Evolutionary conservation across 2,329 filamentous ascomycete species (phyloP), one percentile per base, ranked within the genome.

Genomic region (Coniochaeta ligniaria): DNA sequence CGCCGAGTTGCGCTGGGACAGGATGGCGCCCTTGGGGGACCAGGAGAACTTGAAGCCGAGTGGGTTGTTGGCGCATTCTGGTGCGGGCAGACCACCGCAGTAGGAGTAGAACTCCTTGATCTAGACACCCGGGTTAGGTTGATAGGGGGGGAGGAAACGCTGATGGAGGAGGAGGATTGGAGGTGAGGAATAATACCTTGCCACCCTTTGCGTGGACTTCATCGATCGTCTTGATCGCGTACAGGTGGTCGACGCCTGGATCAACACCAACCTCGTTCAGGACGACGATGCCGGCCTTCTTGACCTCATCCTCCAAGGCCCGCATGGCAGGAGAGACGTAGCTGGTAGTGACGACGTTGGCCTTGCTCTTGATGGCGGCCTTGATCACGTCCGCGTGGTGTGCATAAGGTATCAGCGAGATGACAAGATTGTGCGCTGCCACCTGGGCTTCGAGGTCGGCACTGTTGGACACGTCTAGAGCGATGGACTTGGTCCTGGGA

Each of bases 321-420:
- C 88, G 76, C 92, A 97, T 97, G 65, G 91, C 91, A 3, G 92
- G 91, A 4, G 91, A 96, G 67, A 96, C 90, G 73, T 98, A 97
- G 66, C 87, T 91, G 31, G 94, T 97, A 62, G 94, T 97, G 71
- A 98, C 93, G 63, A 97, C 92, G 80, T 98, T 80, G 84, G 94
- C 96, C 90, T 96, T 97, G 70, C 88, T 84, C 70, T 88, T 85
- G 78, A 98, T 97, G 65, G 92, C 94, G 38, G 89, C 87, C 83
- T 96, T 94, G 85, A 97, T 96, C 70, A 97, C 92, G 60, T 83
- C 81, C 54, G 89, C 90, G 76, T 96, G 92, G 83, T 86, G 91
- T 63, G 87, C 96, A 80, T 97, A 98, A 57, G 94, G 94, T 69
- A 98, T 96, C 76, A 98, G 75, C 71, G 80, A 85, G 74, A 93